Evolutionary conservation across 495 filamentous ascomycete genomes (phyloP).

Genomic region (Neurospora tetrasperma): DNA sequence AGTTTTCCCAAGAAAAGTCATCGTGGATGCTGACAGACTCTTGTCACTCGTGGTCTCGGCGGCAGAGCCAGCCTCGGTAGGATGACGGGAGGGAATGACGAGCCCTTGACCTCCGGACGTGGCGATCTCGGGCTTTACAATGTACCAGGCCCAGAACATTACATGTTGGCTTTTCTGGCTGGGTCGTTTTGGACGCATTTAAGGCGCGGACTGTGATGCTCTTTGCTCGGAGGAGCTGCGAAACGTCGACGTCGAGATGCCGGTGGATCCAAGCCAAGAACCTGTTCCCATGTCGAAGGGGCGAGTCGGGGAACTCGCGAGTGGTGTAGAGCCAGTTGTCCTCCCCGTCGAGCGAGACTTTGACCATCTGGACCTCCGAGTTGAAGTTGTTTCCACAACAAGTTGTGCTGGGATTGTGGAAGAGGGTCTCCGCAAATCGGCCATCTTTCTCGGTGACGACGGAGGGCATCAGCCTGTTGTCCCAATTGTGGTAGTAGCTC

Average conservation of each 20-base stretch:
- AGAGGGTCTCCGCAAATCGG: conserved; percentile 2
- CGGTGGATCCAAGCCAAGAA: conserved; percentile 13
- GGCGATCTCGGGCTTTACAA: conserved; percentile 2
- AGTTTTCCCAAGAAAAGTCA: conserved; percentile 5
- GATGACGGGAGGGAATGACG: conserved; percentile 4
- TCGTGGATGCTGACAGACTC: conserved; percentile 7
- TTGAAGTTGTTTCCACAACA: conserved; percentile 7
- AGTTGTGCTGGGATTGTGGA: conserved; percentile 4
- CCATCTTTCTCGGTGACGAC: conserved; percentile 6
- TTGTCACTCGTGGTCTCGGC: no score
- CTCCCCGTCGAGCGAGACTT: conserved; percentile 7
- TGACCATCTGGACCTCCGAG: conserved; percentile 11
- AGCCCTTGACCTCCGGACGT: neutral
- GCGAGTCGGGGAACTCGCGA: conserved; percentile 1
- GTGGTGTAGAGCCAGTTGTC: conserved; percentile 3
- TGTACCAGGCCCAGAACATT: conserved; percentile 10
- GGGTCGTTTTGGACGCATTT: conserved; percentile 4
- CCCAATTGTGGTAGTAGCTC: conserved; percentile 12
- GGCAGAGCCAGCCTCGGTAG: conserved; percentile 7
- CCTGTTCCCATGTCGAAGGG: conserved; percentile 7
- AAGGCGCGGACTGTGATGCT: conserved; percentile 3
- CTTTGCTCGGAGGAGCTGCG: conserved; percentile 2
- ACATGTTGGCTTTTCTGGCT: conserved; percentile 5
- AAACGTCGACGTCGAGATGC: conserved; percentile 7
- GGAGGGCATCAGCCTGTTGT: conserved; percentile 6